Percentiles rank a stretch among this genome's conserved stretches.
These are phyloP conservation scores for Zygotorulaspora danielsina DNA, from an alignment of 805 yeast species.

Conservation along the genomic window DNA sequence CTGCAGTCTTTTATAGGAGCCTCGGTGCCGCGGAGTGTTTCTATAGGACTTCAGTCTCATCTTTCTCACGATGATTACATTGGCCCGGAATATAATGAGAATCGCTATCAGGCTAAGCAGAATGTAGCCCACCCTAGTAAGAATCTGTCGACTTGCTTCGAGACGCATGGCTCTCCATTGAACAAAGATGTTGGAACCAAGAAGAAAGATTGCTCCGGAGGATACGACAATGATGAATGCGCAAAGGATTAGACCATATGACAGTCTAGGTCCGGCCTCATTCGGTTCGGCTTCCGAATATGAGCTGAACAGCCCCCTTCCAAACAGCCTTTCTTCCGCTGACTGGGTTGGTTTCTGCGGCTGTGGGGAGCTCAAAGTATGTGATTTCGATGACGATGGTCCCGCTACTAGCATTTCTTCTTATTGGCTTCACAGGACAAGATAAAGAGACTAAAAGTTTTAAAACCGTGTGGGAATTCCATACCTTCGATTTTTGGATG, in stretches of 20 bases:
- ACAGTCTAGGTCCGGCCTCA: slow-evolving; percentile 15
- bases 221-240: slow-evolving; percentile 27
- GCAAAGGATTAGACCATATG: slow-evolving; percentile 26
- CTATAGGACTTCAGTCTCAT: slow-evolving; percentile 4
- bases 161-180: slow-evolving; percentile 35
- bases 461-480: no score
- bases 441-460: no score
- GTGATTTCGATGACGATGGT: neutral
- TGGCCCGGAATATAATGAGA: slow-evolving; percentile 16
- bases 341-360: neutral
- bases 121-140: slow-evolving; percentile 19
- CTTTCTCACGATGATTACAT: slow-evolving; percentile 17
- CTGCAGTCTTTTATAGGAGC: slow-evolving; percentile 8
- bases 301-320: slow-evolving; percentile 16
- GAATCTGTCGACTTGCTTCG: slow-evolving; percentile 12
- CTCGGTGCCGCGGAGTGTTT: slow-evolving; percentile 1
- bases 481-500: no score
- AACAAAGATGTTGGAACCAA: slow-evolving; percentile 36
- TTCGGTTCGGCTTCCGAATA: slow-evolving; percentile 22
- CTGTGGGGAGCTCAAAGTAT: neutral
- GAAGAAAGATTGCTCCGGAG: slow-evolving; percentile 31
- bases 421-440: no score
- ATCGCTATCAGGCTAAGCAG: slow-evolving; percentile 18
- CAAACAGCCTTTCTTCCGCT: slow-evolving; percentile 20
- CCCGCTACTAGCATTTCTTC: neutral